Percentiles rank a stretch among this genome's conserved stretches.
These are phyloP conservation scores for Prunus fruticosa DNA, from an alignment of 306 rosid species.

Conservation along the genomic window DNA sequence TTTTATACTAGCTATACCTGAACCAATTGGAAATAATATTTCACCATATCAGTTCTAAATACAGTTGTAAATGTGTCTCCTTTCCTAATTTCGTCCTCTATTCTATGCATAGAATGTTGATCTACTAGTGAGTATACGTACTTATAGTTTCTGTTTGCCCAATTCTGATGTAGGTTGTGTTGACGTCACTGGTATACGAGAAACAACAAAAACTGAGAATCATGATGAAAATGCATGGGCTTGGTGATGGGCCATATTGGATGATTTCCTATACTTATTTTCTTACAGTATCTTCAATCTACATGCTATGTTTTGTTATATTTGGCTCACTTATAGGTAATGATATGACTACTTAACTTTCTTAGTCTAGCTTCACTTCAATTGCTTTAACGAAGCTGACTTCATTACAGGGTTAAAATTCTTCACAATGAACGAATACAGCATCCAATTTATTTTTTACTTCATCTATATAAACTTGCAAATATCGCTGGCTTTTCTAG, in stretches of 20 bases:
- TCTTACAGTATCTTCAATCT: constrained; percentile 57
- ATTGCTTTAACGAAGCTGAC: constrained; percentile 21
- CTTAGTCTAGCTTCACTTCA: constrained; percentile 18
- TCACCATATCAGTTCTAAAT: neutral
- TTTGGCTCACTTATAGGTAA: constrained; percentile 86
- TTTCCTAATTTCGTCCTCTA: neutral
- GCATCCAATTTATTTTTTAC: constrained; percentile 75
- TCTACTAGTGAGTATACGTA: neutral
- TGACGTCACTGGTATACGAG: constrained; percentile 79
- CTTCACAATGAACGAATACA: constrained; percentile 81
- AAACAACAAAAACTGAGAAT: constrained; percentile 78
- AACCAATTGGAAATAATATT: neutral
- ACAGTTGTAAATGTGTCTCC: neutral
- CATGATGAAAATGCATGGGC: constrained; percentile 99
- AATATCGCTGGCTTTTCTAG: constrained; percentile 69
- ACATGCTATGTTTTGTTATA: constrained; percentile 81
- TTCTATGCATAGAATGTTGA: neutral
- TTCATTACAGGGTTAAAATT: constrained; percentile 69
- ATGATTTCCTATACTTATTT: constrained; percentile 78
- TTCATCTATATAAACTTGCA: constrained; percentile 85
- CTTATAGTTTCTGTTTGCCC: neutral
- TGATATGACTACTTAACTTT: neutral
- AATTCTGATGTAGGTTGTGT: constrained; percentile 45
- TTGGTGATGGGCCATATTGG: constrained; percentile 94
- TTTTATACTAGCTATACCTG: too few relatives aligned